Evolutionary conservation across 805 yeast species (phyloP).

Genomic region (Candida boidinii): DNA sequence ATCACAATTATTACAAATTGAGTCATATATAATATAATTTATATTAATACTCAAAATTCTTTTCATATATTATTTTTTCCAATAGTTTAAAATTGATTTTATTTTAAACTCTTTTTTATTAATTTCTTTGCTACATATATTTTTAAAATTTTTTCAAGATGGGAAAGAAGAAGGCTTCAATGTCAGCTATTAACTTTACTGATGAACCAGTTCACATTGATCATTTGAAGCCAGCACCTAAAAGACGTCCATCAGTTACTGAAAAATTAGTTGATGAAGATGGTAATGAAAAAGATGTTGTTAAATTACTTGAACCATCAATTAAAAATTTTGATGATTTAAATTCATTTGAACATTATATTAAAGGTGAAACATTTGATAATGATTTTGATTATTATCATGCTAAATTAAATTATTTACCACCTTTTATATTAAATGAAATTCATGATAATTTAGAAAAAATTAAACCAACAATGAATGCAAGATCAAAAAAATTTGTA

Average conservation of each 20-base stretch:
- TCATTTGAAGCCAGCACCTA: constrained; percentile 12
- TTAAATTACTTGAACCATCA: constrained; percentile 12
- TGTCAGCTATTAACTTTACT: constrained; percentile 15
- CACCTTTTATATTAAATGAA: constrained; percentile 53
- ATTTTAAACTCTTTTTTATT: not conserved
- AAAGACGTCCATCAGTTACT: constrained; percentile 10
- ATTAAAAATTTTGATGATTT: constrained; percentile 45
- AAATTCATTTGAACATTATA: constrained; percentile 46
- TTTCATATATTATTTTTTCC: not conserved
- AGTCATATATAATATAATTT: no score
- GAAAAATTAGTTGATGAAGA: constrained; percentile 2
- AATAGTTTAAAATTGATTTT: not conserved
- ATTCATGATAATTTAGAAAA: constrained; percentile 61
- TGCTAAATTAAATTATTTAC: constrained; percentile 11
- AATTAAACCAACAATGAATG: constrained; percentile 60
- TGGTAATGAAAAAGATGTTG: constrained; percentile 2
- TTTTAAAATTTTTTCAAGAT: constrained; percentile 1
- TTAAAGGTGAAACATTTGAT: constrained; percentile 44
- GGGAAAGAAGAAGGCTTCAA: constrained; percentile 11
- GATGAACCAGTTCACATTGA: constrained; percentile 26
- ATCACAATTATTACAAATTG: no score
- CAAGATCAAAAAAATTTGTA: constrained; percentile 58
- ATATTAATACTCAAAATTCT: no score
- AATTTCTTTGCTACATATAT: not conserved
- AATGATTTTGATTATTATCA: constrained; percentile 17